Evolutionary conservation across 2,329 filamentous ascomycete species (phyloP).

Genomic region (Pseudogymnoascus sp.): DNA sequence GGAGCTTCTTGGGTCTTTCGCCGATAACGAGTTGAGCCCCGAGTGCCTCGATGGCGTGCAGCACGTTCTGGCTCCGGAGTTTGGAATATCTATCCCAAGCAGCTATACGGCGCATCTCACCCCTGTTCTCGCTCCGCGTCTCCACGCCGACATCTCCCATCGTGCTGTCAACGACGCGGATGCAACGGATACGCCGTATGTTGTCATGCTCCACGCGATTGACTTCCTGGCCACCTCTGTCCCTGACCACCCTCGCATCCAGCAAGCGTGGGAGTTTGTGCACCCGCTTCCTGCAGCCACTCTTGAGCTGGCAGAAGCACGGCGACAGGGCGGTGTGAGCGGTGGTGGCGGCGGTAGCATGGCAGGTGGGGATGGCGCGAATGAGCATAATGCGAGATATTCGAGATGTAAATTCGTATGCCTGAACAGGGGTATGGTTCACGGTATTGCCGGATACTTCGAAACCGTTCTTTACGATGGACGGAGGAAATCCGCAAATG

Average conservation of each 20-base stretch:
- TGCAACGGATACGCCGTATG: constrained; percentile 86
- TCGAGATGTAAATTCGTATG: constrained; percentile 73
- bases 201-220: constrained; percentile 83
- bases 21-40: constrained; percentile 92
- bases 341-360: constrained; percentile 65
- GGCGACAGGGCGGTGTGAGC: constrained; percentile 55
- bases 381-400: constrained; percentile 84
- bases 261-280: constrained; percentile 71
- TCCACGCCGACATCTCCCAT: constrained; percentile 70
- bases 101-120: constrained; percentile 91
- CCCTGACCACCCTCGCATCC: constrained; percentile 54
- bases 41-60: constrained; percentile 96
- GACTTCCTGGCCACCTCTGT: constrained; percentile 69
- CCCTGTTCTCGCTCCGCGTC: constrained; percentile 80
- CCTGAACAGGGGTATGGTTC: constrained; percentile 70
- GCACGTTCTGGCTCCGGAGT: constrained; percentile 65
- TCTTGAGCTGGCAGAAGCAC: constrained; percentile 45
- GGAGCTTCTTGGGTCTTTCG: constrained; percentile 90
- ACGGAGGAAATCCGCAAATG: constrained; percentile 11
- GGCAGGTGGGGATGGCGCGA: constrained; percentile 68
- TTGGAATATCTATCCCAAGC: constrained; percentile 88
- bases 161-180: constrained; percentile 54
- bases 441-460: constrained; percentile 91
- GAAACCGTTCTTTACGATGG: constrained; percentile 83
- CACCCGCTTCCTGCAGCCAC: constrained; percentile 61